A percentile compares a stretch with the other conserved stretches of the same genome.
These are phyloP conservation scores for Yarrowia hollandica DNA, from an alignment of 805 yeast species.

Conservation along the genomic window DNA sequence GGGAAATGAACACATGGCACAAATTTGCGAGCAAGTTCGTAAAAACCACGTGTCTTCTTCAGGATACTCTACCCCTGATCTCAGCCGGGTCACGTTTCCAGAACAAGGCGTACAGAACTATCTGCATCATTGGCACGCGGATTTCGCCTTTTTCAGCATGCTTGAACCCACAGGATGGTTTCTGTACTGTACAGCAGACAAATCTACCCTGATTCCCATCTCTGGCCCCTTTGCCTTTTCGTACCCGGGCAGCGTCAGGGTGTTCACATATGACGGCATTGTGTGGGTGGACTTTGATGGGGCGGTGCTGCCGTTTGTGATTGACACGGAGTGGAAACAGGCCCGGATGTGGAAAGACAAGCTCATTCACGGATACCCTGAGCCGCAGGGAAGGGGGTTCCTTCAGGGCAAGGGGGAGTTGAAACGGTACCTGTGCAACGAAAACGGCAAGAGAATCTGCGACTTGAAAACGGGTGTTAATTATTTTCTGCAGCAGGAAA, in stretches of 20 bases:
- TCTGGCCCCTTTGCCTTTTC: neutral
- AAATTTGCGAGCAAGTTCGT: no score
- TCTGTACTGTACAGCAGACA: neutral
- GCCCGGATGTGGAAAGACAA: neutral
- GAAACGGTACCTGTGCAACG: neutral
- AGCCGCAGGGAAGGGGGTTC: neutral
- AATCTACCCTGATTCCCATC: neutral
- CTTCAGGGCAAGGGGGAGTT: neutral
- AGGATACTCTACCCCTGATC: neutral
- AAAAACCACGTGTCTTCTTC: neutral
- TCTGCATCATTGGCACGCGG: neutral
- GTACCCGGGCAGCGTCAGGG: neutral
- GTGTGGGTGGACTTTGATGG: neutral
- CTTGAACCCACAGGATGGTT: neutral
- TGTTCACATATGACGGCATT: neutral
- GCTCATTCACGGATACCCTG: neutral
- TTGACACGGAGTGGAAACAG: neutral
- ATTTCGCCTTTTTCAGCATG: neutral
- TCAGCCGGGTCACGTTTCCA: neutral
- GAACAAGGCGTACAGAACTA: neutral
- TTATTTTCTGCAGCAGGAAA: neutral
- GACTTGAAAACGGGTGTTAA: neutral
- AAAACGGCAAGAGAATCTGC: neutral
- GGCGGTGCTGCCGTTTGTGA: neutral
- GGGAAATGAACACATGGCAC: neutral